These are phyloP conservation scores for Choiromyces venosus DNA, from an alignment of 495 filamentous ascomycete genomes.

Conservation along the genomic window DNA sequence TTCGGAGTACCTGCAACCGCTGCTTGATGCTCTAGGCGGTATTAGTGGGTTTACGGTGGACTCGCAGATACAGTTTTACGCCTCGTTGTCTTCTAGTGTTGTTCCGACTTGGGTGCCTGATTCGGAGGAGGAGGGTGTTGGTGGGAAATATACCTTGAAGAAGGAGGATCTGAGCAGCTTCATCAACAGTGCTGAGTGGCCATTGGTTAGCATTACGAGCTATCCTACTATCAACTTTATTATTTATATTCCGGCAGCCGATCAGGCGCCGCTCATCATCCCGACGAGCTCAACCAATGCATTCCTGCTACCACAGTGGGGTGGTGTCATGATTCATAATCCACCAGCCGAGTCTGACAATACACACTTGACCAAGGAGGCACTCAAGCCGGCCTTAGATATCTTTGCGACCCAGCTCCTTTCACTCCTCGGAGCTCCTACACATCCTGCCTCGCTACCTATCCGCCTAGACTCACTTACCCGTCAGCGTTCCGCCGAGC, in stretches of 20 bases:
- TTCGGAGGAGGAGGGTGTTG: slow-evolving; percentile 49
- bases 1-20: slow-evolving; percentile 70
- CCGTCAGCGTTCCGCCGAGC: slow-evolving; percentile 75
- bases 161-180: slow-evolving; percentile 89
- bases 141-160: slow-evolving; percentile 60
- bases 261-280: slow-evolving; percentile 59
- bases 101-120: slow-evolving; percentile 34
- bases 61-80: slow-evolving; percentile 92
- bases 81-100: slow-evolving; percentile 52
- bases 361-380: slow-evolving; percentile 52
- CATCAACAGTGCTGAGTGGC: slow-evolving; percentile 97
- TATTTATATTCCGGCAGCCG: slow-evolving; percentile 66
- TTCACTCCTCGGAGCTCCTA: slow-evolving; percentile 78
- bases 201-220: slow-evolving; percentile 83
- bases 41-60: slow-evolving; percentile 97
- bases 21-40: slow-evolving; percentile 67
- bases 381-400: slow-evolving; percentile 70
- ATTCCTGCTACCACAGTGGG: slow-evolving; percentile 97
- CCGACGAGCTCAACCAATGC: slow-evolving; percentile 70
- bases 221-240: slow-evolving; percentile 95
- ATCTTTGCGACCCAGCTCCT: slow-evolving; percentile 91
- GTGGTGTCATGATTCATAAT: slow-evolving; percentile 78
- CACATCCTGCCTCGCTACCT: slow-evolving; percentile 70
- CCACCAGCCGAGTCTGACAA: slow-evolving; percentile 43
- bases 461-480: slow-evolving; percentile 77